phyloP scores from a whole-genome alignment of 768 basidiomycete species.

The Dioszegia crocea region DNA sequence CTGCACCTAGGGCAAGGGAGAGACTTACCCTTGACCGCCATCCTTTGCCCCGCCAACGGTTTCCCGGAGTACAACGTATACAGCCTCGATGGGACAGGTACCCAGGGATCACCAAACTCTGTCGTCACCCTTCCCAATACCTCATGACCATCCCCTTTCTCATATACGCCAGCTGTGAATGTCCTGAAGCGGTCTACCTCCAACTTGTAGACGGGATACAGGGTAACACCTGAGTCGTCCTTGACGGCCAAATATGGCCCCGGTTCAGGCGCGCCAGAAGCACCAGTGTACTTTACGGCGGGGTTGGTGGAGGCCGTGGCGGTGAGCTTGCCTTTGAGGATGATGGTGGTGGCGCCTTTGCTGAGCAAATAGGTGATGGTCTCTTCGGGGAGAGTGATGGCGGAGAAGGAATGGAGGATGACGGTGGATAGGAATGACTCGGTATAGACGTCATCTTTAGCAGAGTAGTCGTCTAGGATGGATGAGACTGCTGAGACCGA shows the following conservation, averaged over 20 bases:
- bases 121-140: conserved; percentile 5
- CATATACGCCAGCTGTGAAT: conserved; percentile 19
- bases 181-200: conserved; percentile 17
- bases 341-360: not conserved
- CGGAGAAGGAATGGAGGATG: not conserved
- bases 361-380: not conserved
- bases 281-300: not conserved
- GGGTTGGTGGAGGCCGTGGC: not conserved
- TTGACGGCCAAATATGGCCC: conserved; percentile 7
- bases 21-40: conserved; percentile 47
- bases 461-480: not conserved
- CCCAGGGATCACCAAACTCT: conserved; percentile 22
- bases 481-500: not conserved
- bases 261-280: not conserved
- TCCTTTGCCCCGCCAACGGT: conserved; percentile 46
- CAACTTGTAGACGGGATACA: conserved; percentile 17
- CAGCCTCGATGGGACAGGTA: conserved; percentile 57
- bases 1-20: not conserved
- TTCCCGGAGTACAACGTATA: conserved; percentile 35
- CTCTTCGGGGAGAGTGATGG: not conserved
- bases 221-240: not conserved
- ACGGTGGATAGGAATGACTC: not conserved
- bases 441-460: conserved; percentile 6
- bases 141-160: conserved; percentile 1
- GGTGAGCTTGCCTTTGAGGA: conserved; percentile 5